Base-by-base conservation (phyloP, 129 eudicot genomes). In the Centella asiatica region DNA sequence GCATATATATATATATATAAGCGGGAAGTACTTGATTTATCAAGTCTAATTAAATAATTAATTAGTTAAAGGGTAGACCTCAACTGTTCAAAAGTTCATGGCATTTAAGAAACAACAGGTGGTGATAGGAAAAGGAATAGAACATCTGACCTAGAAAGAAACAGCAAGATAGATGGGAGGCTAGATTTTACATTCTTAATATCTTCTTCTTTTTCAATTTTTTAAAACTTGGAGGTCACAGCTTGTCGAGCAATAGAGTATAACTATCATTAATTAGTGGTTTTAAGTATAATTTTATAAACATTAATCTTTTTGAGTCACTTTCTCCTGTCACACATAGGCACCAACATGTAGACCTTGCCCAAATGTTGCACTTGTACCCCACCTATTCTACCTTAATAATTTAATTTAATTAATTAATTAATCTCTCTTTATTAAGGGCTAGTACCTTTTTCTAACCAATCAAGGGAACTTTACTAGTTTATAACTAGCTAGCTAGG, bases 211-310 rank as follows among this genome's bases (percentile, higher is more conserved):
- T 13, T 23, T 6, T 15, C 10, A 34, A 26, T 72, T 12, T 46
- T 70, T 66, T 23, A 82, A 62, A 52, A 32, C 17, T 73, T 48
- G 63, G 65, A 80, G 87, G 87, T 80, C 82, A 77, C 87, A 77
- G 62, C 76, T 86, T 86, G 95, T 86, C 90, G 67, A 83, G 81
- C 85, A 80, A 67, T 83, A 80, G 67, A 25, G 73, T 79, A 54
- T 74, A 42, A 44, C 29, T 49, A 31, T 61, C 6, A 69, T 75
- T 71, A 80, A 74, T 18, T 52, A 79, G 60, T n/a, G n/a, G n/a
- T 73, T 66, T 23, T 58, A 79, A 67, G 71, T 57, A 64, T 67
- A 15, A n/a, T n/a, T n/a, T n/a, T 46, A 52, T 49, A 34, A 68
- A 62, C 65, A 65, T 66, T 72, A 60, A 76, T 74, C 74, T 73